phyloP scores from a whole-genome alignment of 805 yeast genomes.

The Candida succiphila region DNA sequence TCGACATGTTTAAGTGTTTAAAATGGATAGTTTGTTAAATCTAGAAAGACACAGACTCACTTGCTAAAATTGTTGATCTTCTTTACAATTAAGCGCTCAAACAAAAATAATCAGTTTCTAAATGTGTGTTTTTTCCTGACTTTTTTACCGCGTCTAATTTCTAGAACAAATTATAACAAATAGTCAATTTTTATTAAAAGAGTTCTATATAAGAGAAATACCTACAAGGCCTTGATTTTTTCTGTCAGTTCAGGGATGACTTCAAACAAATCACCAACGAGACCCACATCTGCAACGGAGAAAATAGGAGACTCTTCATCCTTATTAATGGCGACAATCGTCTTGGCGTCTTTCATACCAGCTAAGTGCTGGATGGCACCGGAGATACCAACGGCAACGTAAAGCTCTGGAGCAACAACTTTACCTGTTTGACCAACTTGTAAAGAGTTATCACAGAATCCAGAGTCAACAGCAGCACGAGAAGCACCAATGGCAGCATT shows the following conservation, averaged over 20 bases:
- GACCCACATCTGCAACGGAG: slow-evolving; percentile 80
- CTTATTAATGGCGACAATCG: slow-evolving; percentile 89
- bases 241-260: slow-evolving; percentile 84
- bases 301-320: slow-evolving; percentile 93
- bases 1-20: neutral
- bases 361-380: slow-evolving; percentile 99
- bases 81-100: too few species aligned
- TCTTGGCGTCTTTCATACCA: slow-evolving; percentile 95
- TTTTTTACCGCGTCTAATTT: too few species aligned
- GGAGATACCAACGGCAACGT: slow-evolving; percentile 87
- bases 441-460: slow-evolving; percentile 89
- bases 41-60: neutral
- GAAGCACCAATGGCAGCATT: slow-evolving; percentile 96
- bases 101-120: too few species aligned
- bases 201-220: too few species aligned
- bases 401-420: slow-evolving; percentile 92
- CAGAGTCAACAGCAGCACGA: slow-evolving; percentile 96
- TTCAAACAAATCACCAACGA: slow-evolving; percentile 82
- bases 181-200: too few species aligned
- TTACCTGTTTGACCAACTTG: slow-evolving; percentile 99
- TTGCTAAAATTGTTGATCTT: too few species aligned
- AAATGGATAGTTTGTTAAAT: neutral
- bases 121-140: too few species aligned
- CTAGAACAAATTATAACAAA: too few species aligned
- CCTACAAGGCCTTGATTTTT: slow-evolving; percentile 32